Evolutionary conservation across 179 eudicot species (phyloP).

Genomic region (Sideroxylon spinosum): DNA sequence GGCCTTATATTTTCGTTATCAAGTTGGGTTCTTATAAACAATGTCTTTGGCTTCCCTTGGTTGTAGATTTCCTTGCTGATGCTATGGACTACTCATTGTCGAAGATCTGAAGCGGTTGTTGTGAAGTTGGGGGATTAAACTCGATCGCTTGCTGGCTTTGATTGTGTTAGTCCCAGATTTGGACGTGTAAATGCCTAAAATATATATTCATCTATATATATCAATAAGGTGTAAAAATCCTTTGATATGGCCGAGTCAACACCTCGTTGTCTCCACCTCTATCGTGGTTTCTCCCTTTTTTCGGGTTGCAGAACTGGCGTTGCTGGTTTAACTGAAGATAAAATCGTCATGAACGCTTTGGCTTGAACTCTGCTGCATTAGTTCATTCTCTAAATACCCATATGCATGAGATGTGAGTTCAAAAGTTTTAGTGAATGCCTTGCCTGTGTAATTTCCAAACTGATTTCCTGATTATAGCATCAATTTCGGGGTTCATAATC

Average conservation of each 20-base stretch:
- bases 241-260: constrained; percentile 47
- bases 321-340: not conserved
- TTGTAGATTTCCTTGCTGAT: constrained; percentile 70
- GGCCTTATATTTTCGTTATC: not conserved
- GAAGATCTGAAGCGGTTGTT: constrained; percentile 46
- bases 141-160: not conserved
- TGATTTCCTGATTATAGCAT: no score
- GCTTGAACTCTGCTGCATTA: no score
- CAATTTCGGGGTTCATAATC: no score
- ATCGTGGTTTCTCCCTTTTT: not conserved
- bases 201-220: not conserved
- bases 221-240: not conserved
- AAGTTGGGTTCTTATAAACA: not conserved
- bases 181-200: not conserved
- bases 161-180: not conserved
- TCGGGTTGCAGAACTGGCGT: not conserved
- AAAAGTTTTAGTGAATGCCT: not conserved
- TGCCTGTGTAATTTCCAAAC: no score
- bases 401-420: not conserved
- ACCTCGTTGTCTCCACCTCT: constrained; percentile 62
- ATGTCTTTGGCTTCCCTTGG: constrained; percentile 9
- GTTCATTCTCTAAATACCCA: no score
- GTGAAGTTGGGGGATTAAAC: not conserved
- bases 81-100: constrained; percentile 71
- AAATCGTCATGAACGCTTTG: not conserved